Percentiles rank a stretch among this genome's conserved stretches.
phyloP scores from a whole-genome alignment of 495 filamentous ascomycete species.

The Aspergillus carlsbadensis region DNA sequence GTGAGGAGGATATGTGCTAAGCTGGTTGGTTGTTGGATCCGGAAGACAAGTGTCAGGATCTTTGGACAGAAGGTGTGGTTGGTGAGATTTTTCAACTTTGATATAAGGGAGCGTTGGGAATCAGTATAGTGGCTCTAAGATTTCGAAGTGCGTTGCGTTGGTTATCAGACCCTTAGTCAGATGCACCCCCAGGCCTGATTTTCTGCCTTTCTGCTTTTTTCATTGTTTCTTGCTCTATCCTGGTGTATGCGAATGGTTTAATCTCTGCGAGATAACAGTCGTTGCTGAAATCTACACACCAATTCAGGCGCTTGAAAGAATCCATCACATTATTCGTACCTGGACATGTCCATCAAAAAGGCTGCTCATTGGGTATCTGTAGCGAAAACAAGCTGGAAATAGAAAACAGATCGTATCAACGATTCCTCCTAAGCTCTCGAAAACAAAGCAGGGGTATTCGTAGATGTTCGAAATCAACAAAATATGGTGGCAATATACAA shows the following conservation, averaged over 20 bases:
- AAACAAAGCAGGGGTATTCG: conserved; percentile 14
- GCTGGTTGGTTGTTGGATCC: neutral
- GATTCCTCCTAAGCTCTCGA: conserved; percentile 7
- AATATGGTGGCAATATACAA: neutral
- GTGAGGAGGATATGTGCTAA: neutral
- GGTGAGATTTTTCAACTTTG: neutral
- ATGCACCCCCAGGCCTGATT: no score
- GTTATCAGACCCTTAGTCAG: no score
- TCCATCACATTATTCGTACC: conserved; percentile 4
- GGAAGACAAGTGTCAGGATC: neutral
- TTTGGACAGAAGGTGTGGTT: neutral
- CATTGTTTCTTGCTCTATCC: no score
- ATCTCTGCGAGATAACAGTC: neutral
- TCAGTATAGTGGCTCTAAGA: no score
- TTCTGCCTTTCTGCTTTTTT: no score
- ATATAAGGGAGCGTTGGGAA: no score
- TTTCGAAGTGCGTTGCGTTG: no score
- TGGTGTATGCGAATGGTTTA: neutral
- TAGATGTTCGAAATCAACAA: neutral
- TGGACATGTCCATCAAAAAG: conserved; percentile 4
- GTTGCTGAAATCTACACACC: neutral
- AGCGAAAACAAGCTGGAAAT: conserved; percentile 12
- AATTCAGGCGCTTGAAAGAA: neutral
- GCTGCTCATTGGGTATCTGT: conserved; percentile 26
- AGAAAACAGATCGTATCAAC: conserved; percentile 5